Conservation (phyloP, 169 alveolate species). For the Neospora caninum region DNA sequence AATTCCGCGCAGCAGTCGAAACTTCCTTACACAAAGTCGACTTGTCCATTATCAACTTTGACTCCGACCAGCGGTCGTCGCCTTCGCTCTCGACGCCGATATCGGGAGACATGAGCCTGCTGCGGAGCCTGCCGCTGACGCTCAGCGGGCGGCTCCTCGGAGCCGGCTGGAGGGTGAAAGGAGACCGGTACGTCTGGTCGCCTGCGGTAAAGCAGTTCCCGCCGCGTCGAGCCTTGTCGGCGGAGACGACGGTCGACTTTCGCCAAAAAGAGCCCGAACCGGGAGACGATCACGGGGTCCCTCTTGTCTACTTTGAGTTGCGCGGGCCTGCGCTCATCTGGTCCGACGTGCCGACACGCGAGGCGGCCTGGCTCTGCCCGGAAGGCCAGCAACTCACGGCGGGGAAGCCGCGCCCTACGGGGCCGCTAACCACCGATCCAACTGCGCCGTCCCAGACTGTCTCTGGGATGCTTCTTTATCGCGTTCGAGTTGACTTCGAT, state of each 20-base stretch:
- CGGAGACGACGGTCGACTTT: not conserved
- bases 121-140: not conserved
- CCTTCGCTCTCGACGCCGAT: not conserved
- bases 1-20: not conserved
- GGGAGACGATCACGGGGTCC: not conserved
- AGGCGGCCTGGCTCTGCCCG: not conserved
- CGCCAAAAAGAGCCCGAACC: not conserved
- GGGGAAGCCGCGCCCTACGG: not conserved
- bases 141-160: conserved; percentile 29
- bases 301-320: conserved; percentile 31
- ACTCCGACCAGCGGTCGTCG: not conserved
- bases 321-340: conserved; percentile 8
- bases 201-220: not conserved
- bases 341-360: not conserved
- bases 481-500: not conserved
- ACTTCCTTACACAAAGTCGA: not conserved
- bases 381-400: not conserved
- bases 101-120: not conserved
- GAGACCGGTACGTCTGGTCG: not conserved
- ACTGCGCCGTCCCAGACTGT: not conserved
- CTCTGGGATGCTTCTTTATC: not conserved
- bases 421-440: not conserved
- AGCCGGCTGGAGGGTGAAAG: not conserved
- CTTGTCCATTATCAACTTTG: not conserved
- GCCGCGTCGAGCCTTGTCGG: too few species aligned